Evolutionary conservation across 208 protist genomes (phyloP).

Genomic region (Leishmania tropica): DNA sequence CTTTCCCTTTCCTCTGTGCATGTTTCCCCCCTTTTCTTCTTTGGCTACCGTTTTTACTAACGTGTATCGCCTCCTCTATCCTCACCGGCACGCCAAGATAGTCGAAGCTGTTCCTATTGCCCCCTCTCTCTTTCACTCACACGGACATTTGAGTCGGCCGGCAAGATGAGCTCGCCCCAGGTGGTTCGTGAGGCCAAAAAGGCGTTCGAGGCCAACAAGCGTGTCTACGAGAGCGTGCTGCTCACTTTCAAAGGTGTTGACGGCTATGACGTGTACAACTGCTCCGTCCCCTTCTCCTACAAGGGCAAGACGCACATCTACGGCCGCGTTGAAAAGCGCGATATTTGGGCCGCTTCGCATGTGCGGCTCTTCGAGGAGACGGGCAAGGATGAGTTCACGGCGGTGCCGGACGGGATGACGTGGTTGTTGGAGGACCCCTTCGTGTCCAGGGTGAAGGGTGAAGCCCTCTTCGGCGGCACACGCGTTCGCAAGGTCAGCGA

Average conservation of each 20-base stretch:
- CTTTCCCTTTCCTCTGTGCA: background rate
- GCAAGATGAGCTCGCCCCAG: slow-evolving; percentile 31
- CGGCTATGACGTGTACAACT: slow-evolving; percentile 66
- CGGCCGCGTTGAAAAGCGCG: slow-evolving; percentile 50
- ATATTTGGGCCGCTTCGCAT: slow-evolving; percentile 52
- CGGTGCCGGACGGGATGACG: slow-evolving; percentile 41
- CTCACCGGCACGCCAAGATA: background rate
- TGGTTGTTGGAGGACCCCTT: slow-evolving; percentile 62
- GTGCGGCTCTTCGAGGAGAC: slow-evolving; percentile 62
- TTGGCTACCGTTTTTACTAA: background rate
- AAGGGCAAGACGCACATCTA: slow-evolving; percentile 54
- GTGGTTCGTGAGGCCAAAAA: slow-evolving; percentile 42
- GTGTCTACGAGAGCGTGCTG: slow-evolving; percentile 47
- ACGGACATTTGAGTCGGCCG: background rate
- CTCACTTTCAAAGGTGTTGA: slow-evolving; percentile 62
- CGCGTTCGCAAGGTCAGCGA: slow-evolving; percentile 44
- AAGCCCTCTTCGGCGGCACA: slow-evolving; percentile 57
- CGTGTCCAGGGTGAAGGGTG: slow-evolving; percentile 49
- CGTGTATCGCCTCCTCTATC: background rate
- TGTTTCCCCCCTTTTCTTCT: background rate
- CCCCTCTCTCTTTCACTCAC: slow-evolving; percentile 2
- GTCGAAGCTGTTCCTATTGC: background rate
- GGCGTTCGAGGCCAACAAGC: slow-evolving; percentile 38
- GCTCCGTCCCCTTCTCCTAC: slow-evolving; percentile 59
- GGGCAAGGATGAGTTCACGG: slow-evolving; percentile 62